Percentiles rank a stretch among this genome's conserved stretches.
Conservation (phyloP, 2,329 filamentous ascomycete genomes). For the Aspergillus sp. region DNA sequence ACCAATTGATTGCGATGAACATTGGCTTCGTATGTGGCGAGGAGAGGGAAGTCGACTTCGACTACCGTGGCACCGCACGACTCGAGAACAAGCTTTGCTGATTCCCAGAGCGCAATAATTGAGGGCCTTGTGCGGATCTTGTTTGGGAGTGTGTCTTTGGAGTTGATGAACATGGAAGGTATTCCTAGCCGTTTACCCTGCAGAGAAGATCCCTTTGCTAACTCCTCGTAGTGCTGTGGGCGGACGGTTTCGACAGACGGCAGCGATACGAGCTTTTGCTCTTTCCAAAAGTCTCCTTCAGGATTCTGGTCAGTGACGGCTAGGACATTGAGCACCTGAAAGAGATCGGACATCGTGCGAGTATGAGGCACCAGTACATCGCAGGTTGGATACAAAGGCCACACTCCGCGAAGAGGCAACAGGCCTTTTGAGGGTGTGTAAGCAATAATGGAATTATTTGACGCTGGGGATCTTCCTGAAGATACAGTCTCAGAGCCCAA, state of each 20-base stretch:
- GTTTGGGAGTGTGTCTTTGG: constrained; percentile 35
- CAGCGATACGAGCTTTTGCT: constrained; percentile 53
- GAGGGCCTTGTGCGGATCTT: constrained; percentile 41
- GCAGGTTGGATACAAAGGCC: constrained; percentile 61
- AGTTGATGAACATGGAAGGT: constrained; percentile 57
- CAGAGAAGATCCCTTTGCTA: constrained; percentile 40
- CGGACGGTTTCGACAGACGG: constrained; percentile 37
- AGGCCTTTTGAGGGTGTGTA: constrained; percentile 61
- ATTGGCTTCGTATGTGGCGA: constrained; percentile 41
- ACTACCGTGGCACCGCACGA: constrained; percentile 37
- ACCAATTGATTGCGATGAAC: constrained; percentile 37
- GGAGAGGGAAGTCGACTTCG: constrained; percentile 39
- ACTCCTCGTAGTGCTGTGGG: constrained; percentile 37
- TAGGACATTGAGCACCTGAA: constrained; percentile 56
- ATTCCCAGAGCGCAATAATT: constrained; percentile 45
- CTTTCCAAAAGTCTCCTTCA: constrained; percentile 59
- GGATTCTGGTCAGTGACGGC: constrained; percentile 48
- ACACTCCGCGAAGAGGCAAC: constrained; percentile 57
- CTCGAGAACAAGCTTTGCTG: constrained; percentile 33
- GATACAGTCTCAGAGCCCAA: constrained; percentile 62
- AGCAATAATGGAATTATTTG: constrained; percentile 60
- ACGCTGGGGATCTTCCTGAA: constrained; percentile 60
- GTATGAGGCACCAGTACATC: constrained; percentile 61
- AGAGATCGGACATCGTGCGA: constrained; percentile 55
- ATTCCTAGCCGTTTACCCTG: constrained; percentile 54